Percentiles rank a stretch among this genome's conserved stretches.
phyloP scores from a whole-genome alignment of 495 filamentous ascomycete genomes.

The Clavariopsis aquatica region DNA sequence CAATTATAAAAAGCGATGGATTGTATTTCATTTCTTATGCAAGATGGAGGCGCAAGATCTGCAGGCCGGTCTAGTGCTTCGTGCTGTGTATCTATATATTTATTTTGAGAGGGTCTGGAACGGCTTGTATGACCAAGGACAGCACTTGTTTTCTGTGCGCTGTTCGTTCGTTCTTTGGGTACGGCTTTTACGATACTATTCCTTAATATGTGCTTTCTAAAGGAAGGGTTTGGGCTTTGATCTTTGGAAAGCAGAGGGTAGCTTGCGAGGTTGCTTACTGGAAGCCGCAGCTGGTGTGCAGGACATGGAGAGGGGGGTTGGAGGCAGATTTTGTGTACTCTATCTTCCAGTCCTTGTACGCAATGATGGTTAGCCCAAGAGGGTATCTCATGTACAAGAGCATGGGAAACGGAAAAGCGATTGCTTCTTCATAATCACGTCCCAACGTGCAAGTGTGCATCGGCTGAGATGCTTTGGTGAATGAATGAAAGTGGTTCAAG shows the following conservation, averaged over 20 bases:
- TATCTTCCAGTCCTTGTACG: constrained; percentile 1
- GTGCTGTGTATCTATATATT: background rate
- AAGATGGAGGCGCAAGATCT: constrained; percentile 9
- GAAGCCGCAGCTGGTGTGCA: background rate
- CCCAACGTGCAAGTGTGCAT: background rate
- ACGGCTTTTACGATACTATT: background rate
- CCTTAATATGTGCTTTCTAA: constrained; percentile 1
- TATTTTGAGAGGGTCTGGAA: background rate
- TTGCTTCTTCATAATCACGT: background rate
- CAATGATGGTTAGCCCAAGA: background rate
- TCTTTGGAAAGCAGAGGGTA: background rate
- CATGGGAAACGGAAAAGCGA: constrained; percentile 1
- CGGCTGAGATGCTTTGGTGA: background rate
- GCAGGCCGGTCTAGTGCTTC: constrained; percentile 24
- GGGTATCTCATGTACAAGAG: background rate
- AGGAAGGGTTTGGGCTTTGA: background rate
- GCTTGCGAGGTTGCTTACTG: background rate
- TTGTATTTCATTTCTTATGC: background rate
- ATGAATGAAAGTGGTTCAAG: background rate
- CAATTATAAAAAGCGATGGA: constrained; percentile 4
- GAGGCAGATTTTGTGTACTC: background rate
- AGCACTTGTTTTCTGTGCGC: constrained; percentile 9
- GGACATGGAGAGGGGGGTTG: background rate
- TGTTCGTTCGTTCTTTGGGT: constrained; percentile 6
- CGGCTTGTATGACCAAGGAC: constrained; percentile 15